phyloP scores from a whole-genome alignment of 768 basidiomycete genomes.

The Agrocybe praecox region DNA sequence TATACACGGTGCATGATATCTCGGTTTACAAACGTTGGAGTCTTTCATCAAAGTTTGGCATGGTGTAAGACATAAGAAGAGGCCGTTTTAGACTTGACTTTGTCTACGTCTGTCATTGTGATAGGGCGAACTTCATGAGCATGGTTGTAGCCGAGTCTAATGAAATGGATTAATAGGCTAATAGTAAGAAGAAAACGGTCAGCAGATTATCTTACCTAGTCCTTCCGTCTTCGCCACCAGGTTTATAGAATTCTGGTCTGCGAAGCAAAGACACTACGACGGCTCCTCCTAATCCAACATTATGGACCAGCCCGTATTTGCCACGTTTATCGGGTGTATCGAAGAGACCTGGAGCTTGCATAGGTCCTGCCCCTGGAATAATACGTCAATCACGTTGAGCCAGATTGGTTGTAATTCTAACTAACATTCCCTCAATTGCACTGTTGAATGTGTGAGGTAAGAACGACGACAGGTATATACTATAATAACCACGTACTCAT shows the following conservation, averaged over 20 bases:
- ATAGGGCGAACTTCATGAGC: constrained; percentile 66
- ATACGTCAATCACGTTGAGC: not conserved
- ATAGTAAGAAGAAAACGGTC: not conserved
- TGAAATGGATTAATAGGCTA: not conserved
- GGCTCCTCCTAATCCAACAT: constrained; percentile 82
- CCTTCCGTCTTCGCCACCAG: constrained; percentile 69
- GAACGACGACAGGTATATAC: constrained; percentile 3
- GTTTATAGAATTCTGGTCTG: constrained; percentile 74
- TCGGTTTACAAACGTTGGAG: not conserved
- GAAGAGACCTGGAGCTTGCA: constrained; percentile 79
- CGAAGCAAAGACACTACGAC: constrained; percentile 77
- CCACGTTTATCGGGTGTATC: constrained; percentile 63
- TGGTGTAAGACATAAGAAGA: constrained; percentile 51
- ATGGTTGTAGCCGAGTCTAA: constrained; percentile 81
- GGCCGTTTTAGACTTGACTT: constrained; percentile 70
- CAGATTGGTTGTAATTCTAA: constrained; percentile 4
- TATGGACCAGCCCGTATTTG: constrained; percentile 82
- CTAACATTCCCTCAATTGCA: constrained; percentile 76
- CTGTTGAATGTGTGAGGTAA: constrained; percentile 30
- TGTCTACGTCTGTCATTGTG: constrained; percentile 67
- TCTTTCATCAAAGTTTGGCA: constrained; percentile 43
- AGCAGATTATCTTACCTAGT: constrained; percentile 45
- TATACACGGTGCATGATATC: not conserved
- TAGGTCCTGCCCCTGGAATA: constrained; percentile 73
- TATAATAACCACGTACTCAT: constrained; percentile 50